Evolutionary conservation across 2,329 filamentous ascomycete species (phyloP).

Genomic region (Lojkania enalia): DNA sequence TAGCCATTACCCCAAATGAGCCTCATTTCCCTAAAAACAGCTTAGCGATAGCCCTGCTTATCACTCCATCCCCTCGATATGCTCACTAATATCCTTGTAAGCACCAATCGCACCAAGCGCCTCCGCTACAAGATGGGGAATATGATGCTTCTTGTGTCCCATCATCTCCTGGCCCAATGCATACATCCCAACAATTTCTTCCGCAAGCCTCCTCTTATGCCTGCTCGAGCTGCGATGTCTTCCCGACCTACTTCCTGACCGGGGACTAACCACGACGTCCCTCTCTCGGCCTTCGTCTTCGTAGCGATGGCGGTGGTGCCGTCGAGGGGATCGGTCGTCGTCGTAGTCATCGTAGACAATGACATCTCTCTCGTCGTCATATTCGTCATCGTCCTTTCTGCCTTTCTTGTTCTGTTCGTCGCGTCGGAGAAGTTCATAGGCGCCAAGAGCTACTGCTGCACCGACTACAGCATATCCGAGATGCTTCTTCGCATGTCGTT

Average conservation of each 20-base stretch:
- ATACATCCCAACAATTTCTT: not conserved
- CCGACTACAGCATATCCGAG: slow-evolving; percentile 3
- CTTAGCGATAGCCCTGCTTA: no score
- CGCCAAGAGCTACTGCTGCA: slow-evolving; percentile 1
- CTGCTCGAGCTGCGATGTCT: no score
- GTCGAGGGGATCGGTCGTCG: not conserved
- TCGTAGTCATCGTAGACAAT: not conserved
- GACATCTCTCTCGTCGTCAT: no score
- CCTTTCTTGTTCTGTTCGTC: slow-evolving; percentile 5
- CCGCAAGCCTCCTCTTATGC: not conserved
- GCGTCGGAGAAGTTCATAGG: not conserved
- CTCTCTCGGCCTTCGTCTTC: not conserved
- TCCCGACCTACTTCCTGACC: not conserved
- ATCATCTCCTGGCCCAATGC: slow-evolving; percentile 1
- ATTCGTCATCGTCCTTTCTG: not conserved
- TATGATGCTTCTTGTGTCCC: slow-evolving; percentile 8
- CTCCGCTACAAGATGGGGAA: slow-evolving; percentile 6
- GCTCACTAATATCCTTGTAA: slow-evolving; percentile 4
- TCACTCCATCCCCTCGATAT: slow-evolving; percentile 3
- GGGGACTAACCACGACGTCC: not conserved
- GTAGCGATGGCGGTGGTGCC: not conserved
- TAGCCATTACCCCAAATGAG: no score
- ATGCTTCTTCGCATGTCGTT: slow-evolving; percentile 3
- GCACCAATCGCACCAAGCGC: slow-evolving; percentile 4
- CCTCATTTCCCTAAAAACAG: no score